A percentile compares a stretch with the other conserved stretches of the same genome.
Evolutionary conservation across 176 grass and related monocot genomes (phyloP).

Genomic region (Secale cereale): DNA sequence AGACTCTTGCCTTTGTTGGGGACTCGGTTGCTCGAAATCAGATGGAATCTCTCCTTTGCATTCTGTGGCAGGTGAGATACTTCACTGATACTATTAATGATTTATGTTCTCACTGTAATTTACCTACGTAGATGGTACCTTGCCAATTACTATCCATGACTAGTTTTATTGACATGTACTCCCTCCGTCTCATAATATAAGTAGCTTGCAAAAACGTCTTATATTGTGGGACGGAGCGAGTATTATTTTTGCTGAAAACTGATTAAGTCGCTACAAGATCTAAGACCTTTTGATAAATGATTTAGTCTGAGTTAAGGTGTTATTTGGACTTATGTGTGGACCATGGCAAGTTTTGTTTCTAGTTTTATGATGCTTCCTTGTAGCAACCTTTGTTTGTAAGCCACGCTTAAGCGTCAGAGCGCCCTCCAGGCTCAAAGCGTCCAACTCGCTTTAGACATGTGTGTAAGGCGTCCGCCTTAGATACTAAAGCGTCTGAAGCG

Average conservation of each 20-base stretch:
- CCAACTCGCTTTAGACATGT: no score
- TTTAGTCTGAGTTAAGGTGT: not conserved
- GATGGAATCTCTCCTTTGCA: constrained; percentile 93
- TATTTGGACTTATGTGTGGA: not conserved
- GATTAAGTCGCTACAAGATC: not conserved
- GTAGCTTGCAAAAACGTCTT: no score
- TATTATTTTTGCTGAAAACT: not conserved
- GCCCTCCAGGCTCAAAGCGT: no score
- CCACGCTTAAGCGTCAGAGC: no score
- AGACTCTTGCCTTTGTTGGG: constrained; percentile 88
- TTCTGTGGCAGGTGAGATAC: constrained; percentile 80
- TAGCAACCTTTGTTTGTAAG: no score
- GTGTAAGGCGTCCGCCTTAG: no score
- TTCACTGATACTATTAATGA: not conserved
- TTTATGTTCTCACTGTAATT: constrained; percentile 7
- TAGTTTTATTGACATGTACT: not conserved
- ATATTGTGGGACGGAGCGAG: no score
- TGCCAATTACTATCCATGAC: not conserved
- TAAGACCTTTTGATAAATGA: constrained; percentile 9
- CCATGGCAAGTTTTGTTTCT: not conserved
- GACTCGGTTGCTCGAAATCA: constrained; percentile 95
- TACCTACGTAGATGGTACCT: not conserved
- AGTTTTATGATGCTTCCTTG: not conserved
- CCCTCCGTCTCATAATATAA: no score
- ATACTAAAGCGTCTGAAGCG: no score